A percentile compares a stretch with the other conserved stretches of the same genome.
phyloP scores from a whole-genome alignment of 2,329 filamentous ascomycete species.

The Herpotrichia juniperi region DNA sequence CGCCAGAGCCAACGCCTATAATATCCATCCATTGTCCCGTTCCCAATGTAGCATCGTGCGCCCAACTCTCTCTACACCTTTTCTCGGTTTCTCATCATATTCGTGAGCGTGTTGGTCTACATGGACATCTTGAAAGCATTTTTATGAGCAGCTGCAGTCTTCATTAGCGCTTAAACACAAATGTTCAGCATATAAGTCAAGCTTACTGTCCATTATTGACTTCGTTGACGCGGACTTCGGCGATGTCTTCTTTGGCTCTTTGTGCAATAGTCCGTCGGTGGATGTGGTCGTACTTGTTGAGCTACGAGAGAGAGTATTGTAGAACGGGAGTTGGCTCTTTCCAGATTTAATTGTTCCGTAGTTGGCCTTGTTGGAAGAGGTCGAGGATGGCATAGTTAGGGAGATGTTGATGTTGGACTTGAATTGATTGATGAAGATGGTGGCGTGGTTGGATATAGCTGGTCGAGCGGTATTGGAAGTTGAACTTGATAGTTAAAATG shows the following conservation, averaged over 20 bases:
- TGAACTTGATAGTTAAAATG: background rate
- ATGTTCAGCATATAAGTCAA: background rate
- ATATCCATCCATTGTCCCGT: too few species aligned
- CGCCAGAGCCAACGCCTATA: too few species aligned
- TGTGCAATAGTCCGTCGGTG: constrained; percentile 13
- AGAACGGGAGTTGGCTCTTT: constrained; percentile 17
- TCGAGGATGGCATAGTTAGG: background rate
- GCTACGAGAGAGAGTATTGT: constrained; percentile 8
- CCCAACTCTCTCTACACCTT: too few species aligned
- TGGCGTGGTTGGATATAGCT: background rate
- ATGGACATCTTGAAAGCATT: constrained; percentile 6
- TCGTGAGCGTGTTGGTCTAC: background rate
- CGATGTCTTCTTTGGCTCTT: background rate
- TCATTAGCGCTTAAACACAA: background rate
- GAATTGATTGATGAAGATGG: background rate
- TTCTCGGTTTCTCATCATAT: too few species aligned
- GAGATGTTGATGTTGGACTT: constrained; percentile 4
- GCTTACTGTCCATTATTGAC: constrained; percentile 12
- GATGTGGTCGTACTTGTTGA: constrained; percentile 16
- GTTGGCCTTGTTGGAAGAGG: constrained; percentile 1
- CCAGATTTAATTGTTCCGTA: constrained; percentile 11
- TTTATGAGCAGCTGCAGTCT: constrained; percentile 13
- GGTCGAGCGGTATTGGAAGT: too few species aligned
- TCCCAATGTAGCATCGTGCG: too few species aligned
- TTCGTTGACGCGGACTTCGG: constrained; percentile 8